Evolutionary conservation across 2,329 filamentous ascomycete genomes (phyloP), one percentile per base, ranked within the genome.

Genomic region (Colletotrichum shisoi): DNA sequence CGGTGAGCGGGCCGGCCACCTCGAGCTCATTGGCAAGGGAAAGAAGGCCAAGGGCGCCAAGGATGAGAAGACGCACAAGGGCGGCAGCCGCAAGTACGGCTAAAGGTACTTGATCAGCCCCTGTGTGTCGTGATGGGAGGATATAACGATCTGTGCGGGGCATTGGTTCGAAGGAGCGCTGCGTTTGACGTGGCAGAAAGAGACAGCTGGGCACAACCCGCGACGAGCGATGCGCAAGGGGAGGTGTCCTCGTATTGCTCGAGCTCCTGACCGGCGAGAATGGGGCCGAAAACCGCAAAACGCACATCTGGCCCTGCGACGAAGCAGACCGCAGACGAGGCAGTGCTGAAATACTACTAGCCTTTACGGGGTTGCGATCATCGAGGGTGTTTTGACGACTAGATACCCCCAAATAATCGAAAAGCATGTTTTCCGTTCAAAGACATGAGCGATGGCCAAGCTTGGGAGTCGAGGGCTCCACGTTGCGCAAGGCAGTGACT

Each of bases 1-100:
- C 46, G 85, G 85, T 67, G 84, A 87, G 79, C 78, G 85, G 9
- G 86, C 84, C 5, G 85, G 86, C 0, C 86, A 88, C 67, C 76
- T 88, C 27, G 86, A 88, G 78, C 73, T 88, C 70, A 85, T 88
- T 68, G 85, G 84, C 39, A 82, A 84, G 76, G 82, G 83, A 11
- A 84, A 85, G 76, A 86, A 83, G 75, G 75, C 72, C 6, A 67
- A 63, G 63, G 49, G 49, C 21, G 75, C 73, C 51, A 79, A 79
- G 74, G 80, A 76, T 72, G 67, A 74, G 57, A 78, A 77, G 53
- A 77, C 74, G 37, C 66, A 73, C 57, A 80, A 80, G 78, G 84
- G 83, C 39, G 85, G 85, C 5, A 82, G 80, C 17, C 81, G 81
- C 76, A 85, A 85, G 78, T 87, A 85, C 77, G 85, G 85, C 62